phyloP scores from a whole-genome alignment of 2,329 filamentous ascomycete species.

The Fusarium sp. region DNA sequence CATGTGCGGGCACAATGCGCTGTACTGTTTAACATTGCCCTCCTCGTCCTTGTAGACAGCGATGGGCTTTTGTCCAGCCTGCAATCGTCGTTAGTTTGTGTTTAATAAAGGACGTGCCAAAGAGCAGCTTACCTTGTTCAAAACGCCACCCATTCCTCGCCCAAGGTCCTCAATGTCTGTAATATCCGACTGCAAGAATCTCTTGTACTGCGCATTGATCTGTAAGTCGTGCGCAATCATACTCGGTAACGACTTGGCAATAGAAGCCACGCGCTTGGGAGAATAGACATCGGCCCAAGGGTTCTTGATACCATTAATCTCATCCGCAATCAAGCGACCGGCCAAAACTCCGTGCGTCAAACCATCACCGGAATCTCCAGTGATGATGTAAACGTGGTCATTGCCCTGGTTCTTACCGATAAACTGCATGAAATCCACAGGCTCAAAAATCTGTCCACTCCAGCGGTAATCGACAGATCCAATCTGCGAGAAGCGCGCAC shows the following conservation, averaged over 20 bases:
- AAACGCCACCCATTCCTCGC: conserved; percentile 64
- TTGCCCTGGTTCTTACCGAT: conserved; percentile 69
- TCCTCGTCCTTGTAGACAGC: conserved; percentile 71
- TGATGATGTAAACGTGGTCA: conserved; percentile 67
- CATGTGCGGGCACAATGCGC: conserved; percentile 70
- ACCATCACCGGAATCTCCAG: conserved; percentile 71
- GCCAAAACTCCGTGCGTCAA: conserved; percentile 70
- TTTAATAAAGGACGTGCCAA: rapidly evolving
- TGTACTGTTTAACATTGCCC: conserved; percentile 65
- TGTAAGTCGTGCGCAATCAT: conserved; percentile 68
- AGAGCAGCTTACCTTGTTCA: conserved; percentile 58
- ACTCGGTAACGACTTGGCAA: conserved; percentile 60
- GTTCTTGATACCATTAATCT: conserved; percentile 65
- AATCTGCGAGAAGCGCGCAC: conserved; percentile 66
- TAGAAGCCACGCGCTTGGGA: conserved; percentile 62
- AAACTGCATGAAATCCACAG: conserved; percentile 68
- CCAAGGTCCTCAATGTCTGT: conserved; percentile 69
- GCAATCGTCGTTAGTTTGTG: neutral
- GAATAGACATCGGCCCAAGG: conserved; percentile 66
- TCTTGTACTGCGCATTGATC: conserved; percentile 70
- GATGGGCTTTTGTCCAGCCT: conserved; percentile 57
- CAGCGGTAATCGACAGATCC: conserved; percentile 68
- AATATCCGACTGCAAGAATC: conserved; percentile 67
- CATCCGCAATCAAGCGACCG: conserved; percentile 66
- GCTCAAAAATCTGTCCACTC: conserved; percentile 71